Conservation (phyloP, 805 yeast species). For the Maudiozyma saulgeensis region DNA sequence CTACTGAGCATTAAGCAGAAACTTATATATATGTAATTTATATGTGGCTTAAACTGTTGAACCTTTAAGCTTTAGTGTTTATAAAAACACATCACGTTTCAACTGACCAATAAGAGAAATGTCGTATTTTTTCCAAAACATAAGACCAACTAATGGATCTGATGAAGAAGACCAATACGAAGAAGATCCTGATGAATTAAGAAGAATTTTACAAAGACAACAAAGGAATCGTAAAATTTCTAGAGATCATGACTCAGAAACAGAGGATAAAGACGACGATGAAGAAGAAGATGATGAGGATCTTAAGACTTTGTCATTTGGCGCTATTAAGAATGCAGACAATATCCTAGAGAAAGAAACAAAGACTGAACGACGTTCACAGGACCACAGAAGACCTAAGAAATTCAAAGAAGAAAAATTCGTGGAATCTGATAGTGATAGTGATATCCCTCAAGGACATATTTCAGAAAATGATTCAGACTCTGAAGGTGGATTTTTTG, state of each 20-base stretch:
- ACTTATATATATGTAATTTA: not conserved
- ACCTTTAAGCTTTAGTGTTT: too few species aligned
- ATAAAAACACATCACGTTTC: not conserved
- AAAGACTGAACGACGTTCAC: constrained; percentile 7
- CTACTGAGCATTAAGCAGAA: too few species aligned
- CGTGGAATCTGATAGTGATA: constrained; percentile 3
- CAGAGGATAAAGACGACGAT: not conserved
- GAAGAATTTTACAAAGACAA: constrained; percentile 27
- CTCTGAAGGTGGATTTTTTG: constrained; percentile 32
- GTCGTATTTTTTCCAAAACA: constrained; percentile 28
- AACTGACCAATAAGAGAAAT: constrained; percentile 5
- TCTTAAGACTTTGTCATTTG: constrained; percentile 49
- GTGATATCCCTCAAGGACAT: constrained; percentile 9
- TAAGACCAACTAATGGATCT: constrained; percentile 21
- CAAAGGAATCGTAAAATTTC: not conserved
- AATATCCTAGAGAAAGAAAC: constrained; percentile 29
- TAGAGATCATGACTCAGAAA: constrained; percentile 1
- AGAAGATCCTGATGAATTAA: constrained; percentile 9
- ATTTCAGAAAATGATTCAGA: constrained; percentile 3
- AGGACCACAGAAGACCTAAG: constrained; percentile 3
- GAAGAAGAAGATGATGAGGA: constrained; percentile 35
- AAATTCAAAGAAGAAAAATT: constrained; percentile 7
- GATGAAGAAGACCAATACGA: constrained; percentile 26
- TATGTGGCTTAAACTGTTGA: not conserved
- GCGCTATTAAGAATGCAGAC: constrained; percentile 53